These are phyloP conservation scores for Corymbia citriodora DNA, from an alignment of 441 rosid genomes.

Conservation along the genomic window DNA sequence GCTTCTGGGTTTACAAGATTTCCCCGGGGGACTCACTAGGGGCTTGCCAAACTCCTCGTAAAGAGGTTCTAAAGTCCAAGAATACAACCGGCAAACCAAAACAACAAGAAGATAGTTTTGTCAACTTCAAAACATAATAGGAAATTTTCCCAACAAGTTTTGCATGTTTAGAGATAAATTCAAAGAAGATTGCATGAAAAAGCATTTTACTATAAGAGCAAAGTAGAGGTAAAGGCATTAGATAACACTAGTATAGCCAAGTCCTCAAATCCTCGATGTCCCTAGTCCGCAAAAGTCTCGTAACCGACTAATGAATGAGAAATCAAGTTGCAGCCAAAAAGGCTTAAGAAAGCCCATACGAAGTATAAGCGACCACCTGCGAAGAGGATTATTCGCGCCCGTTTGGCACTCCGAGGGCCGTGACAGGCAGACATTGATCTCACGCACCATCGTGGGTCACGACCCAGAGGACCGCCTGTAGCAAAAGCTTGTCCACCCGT, in stretches of 20 bases:
- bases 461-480: too few relatives aligned
- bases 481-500: neutral
- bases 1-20: too few relatives aligned
- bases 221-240: too few relatives aligned
- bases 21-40: too few relatives aligned
- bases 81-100: accelerated
- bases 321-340: too few relatives aligned
- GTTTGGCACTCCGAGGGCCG: neutral
- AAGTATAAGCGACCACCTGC: accelerated
- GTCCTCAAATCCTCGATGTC: neutral
- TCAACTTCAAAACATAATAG: neutral
- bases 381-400: neutral
- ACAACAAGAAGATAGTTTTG: too few relatives aligned
- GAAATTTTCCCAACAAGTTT: accelerated
- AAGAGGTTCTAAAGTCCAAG: too few relatives aligned
- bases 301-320: neutral
- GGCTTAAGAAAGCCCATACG: too few relatives aligned
- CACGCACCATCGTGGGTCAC: neutral
- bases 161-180: neutral
- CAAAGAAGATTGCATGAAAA: neutral
- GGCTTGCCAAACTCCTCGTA: neutral
- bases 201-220: neutral
- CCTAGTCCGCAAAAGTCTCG: accelerated
- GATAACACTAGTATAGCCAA: too few relatives aligned
- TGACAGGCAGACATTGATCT: neutral